Evolutionary conservation across 2,329 filamentous ascomycete genomes (phyloP), one percentile per base, ranked within the genome.

Genomic region (Pestalotiopsis sp.): DNA sequence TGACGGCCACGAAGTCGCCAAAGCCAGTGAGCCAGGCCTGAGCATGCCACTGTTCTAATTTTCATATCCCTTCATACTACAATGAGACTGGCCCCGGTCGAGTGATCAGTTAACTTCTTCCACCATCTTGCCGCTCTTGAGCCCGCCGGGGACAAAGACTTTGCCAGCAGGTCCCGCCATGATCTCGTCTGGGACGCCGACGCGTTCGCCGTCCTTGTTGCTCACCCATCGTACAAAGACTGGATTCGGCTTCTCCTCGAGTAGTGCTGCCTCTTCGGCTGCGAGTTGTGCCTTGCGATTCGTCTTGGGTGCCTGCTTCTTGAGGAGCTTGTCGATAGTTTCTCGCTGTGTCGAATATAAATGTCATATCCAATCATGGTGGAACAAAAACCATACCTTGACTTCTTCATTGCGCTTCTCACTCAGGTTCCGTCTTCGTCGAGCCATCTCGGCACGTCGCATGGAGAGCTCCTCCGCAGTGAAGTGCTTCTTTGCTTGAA

Each of bases 271-370:
- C 11, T 83, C 85, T 12, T 86, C 86, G 41, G 84, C 87, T 67
- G 74, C 82, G 75, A 80, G 66, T 73, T 82, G 68, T 39, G 79
- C 85, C 73, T 87, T 88, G 71, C 85, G 83, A 72, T 87, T 91
- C 68, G 88, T 89, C 80, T 95, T 95, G 27, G 93, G 91, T 1
- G 93, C 92, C 78, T 95, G 93, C 77, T 95, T 94, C 80, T 94
- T 94, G 66, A 96, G 88, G 1, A 96, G 89, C 75, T 95, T 94
- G 84, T 96, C 95, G 86, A 96, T 95, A 0, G 93, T 96, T 84
- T 95, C 93, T 88, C 94, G 93, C 92, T 95, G 73, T 68, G 27
- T 68, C 63, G 5, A 20, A 5, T 39, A 12, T 62, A 23, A 62
- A 12, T 39, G 9, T n/a, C 31, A 39, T 17, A 12, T 36, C n/a